Evolutionary conservation across 163 green algal genomes (phyloP).

Genomic region (Coccomyxa subellipsoidea): DNA sequence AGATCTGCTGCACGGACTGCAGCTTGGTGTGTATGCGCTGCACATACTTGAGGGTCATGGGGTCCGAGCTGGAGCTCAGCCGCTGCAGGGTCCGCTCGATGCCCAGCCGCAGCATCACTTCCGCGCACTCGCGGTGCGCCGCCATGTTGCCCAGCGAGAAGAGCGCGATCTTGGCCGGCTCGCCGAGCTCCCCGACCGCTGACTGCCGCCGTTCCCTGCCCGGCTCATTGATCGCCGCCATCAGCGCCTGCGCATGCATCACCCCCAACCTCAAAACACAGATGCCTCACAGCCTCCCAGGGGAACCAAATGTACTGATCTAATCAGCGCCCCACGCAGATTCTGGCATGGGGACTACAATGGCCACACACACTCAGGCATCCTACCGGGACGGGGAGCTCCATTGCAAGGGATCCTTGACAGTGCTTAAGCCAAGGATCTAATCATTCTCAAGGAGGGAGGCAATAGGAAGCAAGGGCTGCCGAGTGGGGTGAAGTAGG

Average conservation of each 20-base stretch:
- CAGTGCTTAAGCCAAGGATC: no score
- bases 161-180: slow-evolving; percentile 82
- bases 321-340: no score
- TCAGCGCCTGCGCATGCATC: slow-evolving; percentile 32
- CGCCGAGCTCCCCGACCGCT: slow-evolving; percentile 13
- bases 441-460: background rate
- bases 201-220: slow-evolving; percentile 12
- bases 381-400: no score
- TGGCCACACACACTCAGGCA: no score
- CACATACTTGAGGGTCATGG: background rate
- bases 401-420: no score
- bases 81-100: slow-evolving; percentile 29
- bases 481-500: background rate
- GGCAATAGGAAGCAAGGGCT: no score
- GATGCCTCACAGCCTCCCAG: no score
- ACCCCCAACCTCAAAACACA: no score
- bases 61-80: background rate
- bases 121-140: slow-evolving; percentile 67
- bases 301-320: no score
- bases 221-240: slow-evolving; percentile 37
- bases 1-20: background rate
- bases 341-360: no score
- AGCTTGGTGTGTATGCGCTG: slow-evolving; percentile 6
- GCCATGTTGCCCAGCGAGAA: slow-evolving; percentile 95
- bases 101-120: slow-evolving; percentile 43